Percentiles rank a stretch among this genome's conserved stretches.
Conservation (phyloP, 495 filamentous ascomycete genomes). For the Oleoguttula mirabilis region DNA sequence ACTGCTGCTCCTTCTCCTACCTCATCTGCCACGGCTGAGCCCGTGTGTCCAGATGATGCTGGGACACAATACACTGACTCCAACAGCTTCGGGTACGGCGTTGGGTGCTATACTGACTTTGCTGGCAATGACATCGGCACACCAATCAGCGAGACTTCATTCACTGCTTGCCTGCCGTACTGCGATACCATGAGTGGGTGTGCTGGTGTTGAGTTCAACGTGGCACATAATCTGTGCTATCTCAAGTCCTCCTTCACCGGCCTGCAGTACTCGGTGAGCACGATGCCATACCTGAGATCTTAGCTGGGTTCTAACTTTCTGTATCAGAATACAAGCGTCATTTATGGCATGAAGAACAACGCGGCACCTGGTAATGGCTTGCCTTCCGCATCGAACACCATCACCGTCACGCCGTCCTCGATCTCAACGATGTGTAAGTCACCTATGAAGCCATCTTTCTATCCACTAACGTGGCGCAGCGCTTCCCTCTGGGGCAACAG, state of each 20-base stretch:
- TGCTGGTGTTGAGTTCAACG: slow-evolving; percentile 5
- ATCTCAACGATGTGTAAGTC: slow-evolving; percentile 10
- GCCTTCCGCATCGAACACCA: neutral
- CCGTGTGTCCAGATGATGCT: neutral
- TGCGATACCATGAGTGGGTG: slow-evolving; percentile 15
- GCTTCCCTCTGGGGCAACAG: slow-evolving; percentile 5
- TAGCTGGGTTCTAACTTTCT: too few relatives aligned
- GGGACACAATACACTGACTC: neutral
- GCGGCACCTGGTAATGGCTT: neutral
- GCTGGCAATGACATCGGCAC: slow-evolving; percentile 8
- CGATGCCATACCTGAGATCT: too few relatives aligned
- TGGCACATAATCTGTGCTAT: neutral
- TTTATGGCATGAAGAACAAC: neutral
- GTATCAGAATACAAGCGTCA: neutral
- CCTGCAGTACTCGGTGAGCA: neutral
- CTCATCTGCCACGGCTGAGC: too few relatives aligned
- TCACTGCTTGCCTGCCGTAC: slow-evolving; percentile 4
- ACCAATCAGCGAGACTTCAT: slow-evolving; percentile 1
- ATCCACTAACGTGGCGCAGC: slow-evolving; percentile 2
- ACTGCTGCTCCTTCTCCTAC: too few relatives aligned
- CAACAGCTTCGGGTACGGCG: neutral
- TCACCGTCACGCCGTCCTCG: neutral
- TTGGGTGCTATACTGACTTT: slow-evolving; percentile 11
- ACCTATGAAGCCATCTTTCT: neutral
- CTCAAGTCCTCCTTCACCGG: slow-evolving; percentile 14